Base-by-base conservation (phyloP, 2,329 filamentous ascomycete species). In the Whalleya microplaca region DNA sequence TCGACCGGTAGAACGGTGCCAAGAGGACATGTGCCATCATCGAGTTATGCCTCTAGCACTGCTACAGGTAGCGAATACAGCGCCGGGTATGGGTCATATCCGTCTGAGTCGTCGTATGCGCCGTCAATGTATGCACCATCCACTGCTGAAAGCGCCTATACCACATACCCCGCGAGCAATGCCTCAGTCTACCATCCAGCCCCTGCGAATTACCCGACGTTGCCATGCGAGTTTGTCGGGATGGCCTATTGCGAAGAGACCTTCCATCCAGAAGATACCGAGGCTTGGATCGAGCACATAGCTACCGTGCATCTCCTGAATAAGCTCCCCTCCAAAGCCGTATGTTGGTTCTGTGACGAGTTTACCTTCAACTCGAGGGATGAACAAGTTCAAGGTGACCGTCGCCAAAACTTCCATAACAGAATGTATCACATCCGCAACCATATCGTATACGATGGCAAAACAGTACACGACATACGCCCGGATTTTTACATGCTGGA, bases 401-500 rank as follows among this genome's bases (percentile, higher is more conserved):
- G 48, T 9, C 51, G 48, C 1, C 9, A 7, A 2, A 75, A 72
- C 32, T 81, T 78, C 52, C 29, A 55, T 0, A 18, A 59, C 1
- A 76, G 83, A 2, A 80, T 85, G 79, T 27, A 66, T 2, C 84
- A 86, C 60, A 80, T 85, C 48, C 73, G 69, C 0, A 53, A 55
- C 0, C 83, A 86, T 56, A 72, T 82, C 41, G 51, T 65, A 12
- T 41, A 67, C 2, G 71, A 69, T 0, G 52, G 63, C 5, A 63
- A 53, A 7, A 62, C 48, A 0, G 52, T 45, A 0, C 23, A 58
- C 0, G 18, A 73, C 72, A 98, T 97, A 73, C 86, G 95, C 42
- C 88, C 92, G 3, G 94, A 99, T 63, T 93, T 92, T 9, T 91
- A 97, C 72, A 86, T 92, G 41, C 91, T 92, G 1, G 91, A 96